Evolutionary conservation across 2,329 filamentous ascomycete species (phyloP), one percentile per base, ranked within the genome.

Genomic region (Hypoxylon sp.): DNA sequence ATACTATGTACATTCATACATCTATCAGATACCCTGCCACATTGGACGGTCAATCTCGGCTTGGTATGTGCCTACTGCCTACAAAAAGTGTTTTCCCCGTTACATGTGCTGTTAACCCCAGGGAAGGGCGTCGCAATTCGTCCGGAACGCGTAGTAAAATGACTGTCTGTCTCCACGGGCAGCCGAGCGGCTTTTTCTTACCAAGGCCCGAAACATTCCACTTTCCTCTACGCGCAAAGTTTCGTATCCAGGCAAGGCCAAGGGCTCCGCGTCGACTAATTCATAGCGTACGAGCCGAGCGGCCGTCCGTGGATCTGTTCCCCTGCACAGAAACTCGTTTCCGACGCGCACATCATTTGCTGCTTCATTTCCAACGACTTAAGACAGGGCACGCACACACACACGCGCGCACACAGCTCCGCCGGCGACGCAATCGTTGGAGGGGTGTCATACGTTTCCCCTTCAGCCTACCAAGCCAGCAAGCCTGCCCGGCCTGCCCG

Each of bases 201-300:
- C 37, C 29, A 37, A 48, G 21, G 45, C n/a, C 37, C 29, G 29
- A 48, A 17, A 48, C n/a, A 15, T 48, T 27, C 48, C 20, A 41
- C 46, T 43, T 50, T 60, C 40, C 52, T 37, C 45, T 46, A 62
- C 61, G 55, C 21, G 61, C 51, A 58, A 54, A 59, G 61, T 64
- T 64, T 64, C 58, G 61, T 64, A 64, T 62, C 31, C n/a, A n/a
- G n/a, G n/a, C n/a, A n/a, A n/a, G n/a, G n/a, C 47, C 54, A 58
- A 64, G 48, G 57, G 46, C 58, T 9, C 45, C 55, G 55, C 58
- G 54, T 58, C 51, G 62, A 64, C 59, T 54, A 42, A 57, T 57
- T 54, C 55, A 46, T 61, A 64, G 61, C 57, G 55, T 43, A 31
- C 42, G 50, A 59, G 31, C 55, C 54, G 57, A 58, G 31, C 56